Evolutionary conservation across 768 basidiomycete species (phyloP), one percentile per base, ranked within the genome.

Genomic region (Lyophyllum atratum): DNA sequence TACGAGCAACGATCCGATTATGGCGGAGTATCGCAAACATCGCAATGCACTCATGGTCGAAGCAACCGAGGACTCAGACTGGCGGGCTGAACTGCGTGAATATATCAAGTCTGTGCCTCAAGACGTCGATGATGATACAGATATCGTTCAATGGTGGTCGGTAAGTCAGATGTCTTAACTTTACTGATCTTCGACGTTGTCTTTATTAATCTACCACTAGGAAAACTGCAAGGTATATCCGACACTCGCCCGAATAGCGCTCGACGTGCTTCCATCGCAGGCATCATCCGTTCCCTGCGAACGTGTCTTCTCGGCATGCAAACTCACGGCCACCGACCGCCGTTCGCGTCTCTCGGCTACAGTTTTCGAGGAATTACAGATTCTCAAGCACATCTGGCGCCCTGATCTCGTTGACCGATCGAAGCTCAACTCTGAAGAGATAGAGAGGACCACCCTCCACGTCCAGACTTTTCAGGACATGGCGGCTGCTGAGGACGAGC

Each of bases 251-350:
- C 56, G 51, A 8, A 60, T 65, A 25, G 57, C 62, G 0, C 49
- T 66, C 19, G 60, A 66, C 44, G 40, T 64, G 26, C 52, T 66
- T 11, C 62, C 63, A 19, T 46, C 43, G 22, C 64, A 66, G 42
- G 63, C 62, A 17, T 65, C 58, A 14, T 61, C 63, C 14, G 64
- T 66, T 39, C 63, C 61, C 1, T 64, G 64, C 26, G 59, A 66
- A 50, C 52, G 50, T 12, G 26, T 66, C 3, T 66, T 64, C 50
- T 58, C 56, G 8, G 17, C 29, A 10, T 40, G 50, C 42, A 58
- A 58, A 34, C 50, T 52, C 12, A 57, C 29, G 5, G 5, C 29
- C 29, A 31, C 29, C 5, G 29, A 31, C 29, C 29, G 29, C 11
- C 51, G 43, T 14, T 21, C 56, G 19, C 31, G 50, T 4, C 48